Evolutionary conservation across 202 grass and related monocot species (phyloP).

Genomic region (Zizania palustris): DNA sequence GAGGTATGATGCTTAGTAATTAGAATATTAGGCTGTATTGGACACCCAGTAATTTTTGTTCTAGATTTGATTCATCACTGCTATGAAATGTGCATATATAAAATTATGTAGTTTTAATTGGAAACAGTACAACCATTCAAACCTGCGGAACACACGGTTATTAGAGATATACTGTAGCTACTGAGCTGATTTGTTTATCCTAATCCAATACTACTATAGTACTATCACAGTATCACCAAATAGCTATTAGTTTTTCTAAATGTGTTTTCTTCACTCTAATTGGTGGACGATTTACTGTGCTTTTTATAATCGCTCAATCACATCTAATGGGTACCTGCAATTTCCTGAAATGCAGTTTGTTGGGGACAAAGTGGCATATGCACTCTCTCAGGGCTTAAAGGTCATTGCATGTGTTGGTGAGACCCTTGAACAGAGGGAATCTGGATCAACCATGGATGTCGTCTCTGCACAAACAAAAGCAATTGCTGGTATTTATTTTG

Average conservation of each 20-base stretch:
- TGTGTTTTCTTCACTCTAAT: not conserved
- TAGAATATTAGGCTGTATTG: too few species aligned
- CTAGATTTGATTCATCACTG: too few species aligned
- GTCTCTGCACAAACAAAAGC: constrained; percentile 94
- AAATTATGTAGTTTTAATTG: not conserved
- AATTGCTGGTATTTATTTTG: constrained; percentile 69
- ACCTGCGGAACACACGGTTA: not conserved
- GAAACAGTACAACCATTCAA: not conserved
- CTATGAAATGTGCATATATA: not conserved
- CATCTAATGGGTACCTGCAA: not conserved
- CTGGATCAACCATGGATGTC: constrained; percentile 79
- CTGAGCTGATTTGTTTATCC: constrained; percentile 1
- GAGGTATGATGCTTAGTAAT: constrained; percentile 52
- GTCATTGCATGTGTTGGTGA: constrained; percentile 99
- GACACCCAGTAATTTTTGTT: too few species aligned
- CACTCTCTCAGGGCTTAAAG: constrained; percentile 84
- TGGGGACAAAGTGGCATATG: constrained; percentile 94
- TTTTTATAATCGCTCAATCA: not conserved
- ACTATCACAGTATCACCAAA: too few species aligned
- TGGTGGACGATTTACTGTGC: not conserved
- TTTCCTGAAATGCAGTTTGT: constrained; percentile 69
- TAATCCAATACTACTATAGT: not conserved
- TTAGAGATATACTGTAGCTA: not conserved
- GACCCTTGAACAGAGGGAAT: constrained; percentile 87
- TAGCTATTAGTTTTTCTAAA: not conserved